Conservation (phyloP, 352 stramenopile genomes). For the Phytophthora meadii region DNA sequence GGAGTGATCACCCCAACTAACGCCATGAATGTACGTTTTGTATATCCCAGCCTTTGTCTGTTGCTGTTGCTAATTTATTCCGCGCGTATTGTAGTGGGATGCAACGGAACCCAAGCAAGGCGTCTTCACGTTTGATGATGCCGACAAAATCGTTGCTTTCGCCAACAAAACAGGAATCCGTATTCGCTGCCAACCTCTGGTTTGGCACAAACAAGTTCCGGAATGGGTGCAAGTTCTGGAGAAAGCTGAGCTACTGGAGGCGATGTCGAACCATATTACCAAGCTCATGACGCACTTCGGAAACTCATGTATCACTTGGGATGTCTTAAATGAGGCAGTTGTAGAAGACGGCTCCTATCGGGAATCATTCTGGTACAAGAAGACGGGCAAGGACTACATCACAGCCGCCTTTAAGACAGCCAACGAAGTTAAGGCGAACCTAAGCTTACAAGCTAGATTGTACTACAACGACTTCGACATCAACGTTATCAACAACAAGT, state of each 20-base stretch:
- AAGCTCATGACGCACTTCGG: slow-evolving; percentile 47
- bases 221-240: slow-evolving; percentile 39
- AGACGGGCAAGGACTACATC: slow-evolving; percentile 45
- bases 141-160: slow-evolving; percentile 36
- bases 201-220: slow-evolving; percentile 45
- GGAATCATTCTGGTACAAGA: slow-evolving; percentile 47
- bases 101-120: slow-evolving; percentile 30
- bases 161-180: slow-evolving; percentile 35
- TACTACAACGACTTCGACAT: slow-evolving; percentile 44
- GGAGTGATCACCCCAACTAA: slow-evolving; percentile 43
- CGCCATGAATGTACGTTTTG: slow-evolving; percentile 38
- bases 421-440: slow-evolving; percentile 37
- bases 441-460: slow-evolving; percentile 23
- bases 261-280: slow-evolving; percentile 42
- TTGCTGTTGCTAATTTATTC: slow-evolving; percentile 6
- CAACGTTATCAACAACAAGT: slow-evolving; percentile 42
- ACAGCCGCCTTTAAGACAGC: slow-evolving; percentile 35
- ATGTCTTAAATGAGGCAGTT: slow-evolving; percentile 37
- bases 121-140: slow-evolving; percentile 37
- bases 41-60: not conserved
- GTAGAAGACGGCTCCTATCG: slow-evolving; percentile 39
- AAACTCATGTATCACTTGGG: slow-evolving; percentile 34
- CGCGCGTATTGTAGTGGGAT: slow-evolving; percentile 28
- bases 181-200: slow-evolving; percentile 36
- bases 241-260: slow-evolving; percentile 35